A percentile compares a stretch with the other conserved stretches of the same genome.
Conservation (phyloP, 768 basidiomycete species). For the Podaxis pistillaris region DNA sequence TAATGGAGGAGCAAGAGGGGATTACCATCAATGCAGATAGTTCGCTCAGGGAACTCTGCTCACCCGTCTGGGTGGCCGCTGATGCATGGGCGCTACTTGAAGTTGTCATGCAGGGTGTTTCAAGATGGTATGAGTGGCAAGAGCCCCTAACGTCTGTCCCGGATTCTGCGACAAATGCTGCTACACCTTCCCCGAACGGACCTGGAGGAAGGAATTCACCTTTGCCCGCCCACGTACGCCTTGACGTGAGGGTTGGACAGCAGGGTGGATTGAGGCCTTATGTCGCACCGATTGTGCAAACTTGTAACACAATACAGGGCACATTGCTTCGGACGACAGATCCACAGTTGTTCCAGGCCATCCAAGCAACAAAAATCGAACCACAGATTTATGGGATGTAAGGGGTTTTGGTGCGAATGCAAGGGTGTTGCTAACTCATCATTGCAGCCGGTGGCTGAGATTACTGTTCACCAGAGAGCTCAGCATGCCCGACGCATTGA, state of each 20-base stretch:
- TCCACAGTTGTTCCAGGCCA: conserved; percentile 68
- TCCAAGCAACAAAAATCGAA: conserved; percentile 84
- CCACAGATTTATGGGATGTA: conserved; percentile 97
- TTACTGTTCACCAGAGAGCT: conserved; percentile 94
- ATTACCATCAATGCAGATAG: conserved; percentile 23
- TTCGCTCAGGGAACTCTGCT: conserved; percentile 59
- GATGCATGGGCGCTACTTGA: conserved; percentile 88
- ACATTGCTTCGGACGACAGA: conserved; percentile 74
- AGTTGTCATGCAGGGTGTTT: conserved; percentile 73
- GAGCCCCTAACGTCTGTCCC: conserved; percentile 31
- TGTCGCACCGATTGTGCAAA: conserved; percentile 80
- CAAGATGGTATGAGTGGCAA: conserved; percentile 78
- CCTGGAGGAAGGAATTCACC: conserved; percentile 11
- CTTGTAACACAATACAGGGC: conserved; percentile 79
- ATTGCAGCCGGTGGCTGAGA: conserved; percentile 83
- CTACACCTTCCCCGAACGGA: conserved; percentile 8
- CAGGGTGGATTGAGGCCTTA: conserved; percentile 59
- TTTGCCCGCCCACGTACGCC: conserved; percentile 41
- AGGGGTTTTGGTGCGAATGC: conserved; percentile 27
- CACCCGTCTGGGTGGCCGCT: conserved; percentile 69
- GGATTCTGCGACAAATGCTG: conserved; percentile 1
- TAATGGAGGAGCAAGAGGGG: conserved; percentile 33
- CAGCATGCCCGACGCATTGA: conserved; percentile 73
- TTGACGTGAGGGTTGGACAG: conserved; percentile 44
- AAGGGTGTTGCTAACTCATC: conserved; percentile 10